phyloP scores from a whole-genome alignment of 768 basidiomycete species.

The Lactarius evosmus region DNA sequence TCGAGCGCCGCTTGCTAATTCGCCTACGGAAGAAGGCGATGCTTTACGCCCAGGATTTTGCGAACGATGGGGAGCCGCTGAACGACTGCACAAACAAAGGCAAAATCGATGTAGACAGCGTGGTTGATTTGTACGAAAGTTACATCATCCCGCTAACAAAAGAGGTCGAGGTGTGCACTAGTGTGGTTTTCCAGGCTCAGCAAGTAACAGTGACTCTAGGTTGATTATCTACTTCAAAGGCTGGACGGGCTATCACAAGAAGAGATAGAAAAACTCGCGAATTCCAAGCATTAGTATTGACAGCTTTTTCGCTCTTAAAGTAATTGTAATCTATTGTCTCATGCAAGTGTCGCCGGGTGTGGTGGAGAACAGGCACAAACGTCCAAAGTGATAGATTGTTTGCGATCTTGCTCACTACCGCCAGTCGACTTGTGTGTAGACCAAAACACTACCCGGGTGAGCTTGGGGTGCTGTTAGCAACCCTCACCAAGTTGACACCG shows the following conservation, averaged over 20 bases:
- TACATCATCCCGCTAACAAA: conserved; percentile 97
- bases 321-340: neutral
- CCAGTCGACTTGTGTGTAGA: too few relatives aligned
- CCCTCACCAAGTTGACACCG: too few relatives aligned
- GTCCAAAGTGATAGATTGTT: neutral
- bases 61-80: conserved; percentile 57
- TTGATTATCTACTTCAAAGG: conserved; percentile 91
- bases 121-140: conserved; percentile 90
- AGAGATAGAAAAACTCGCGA: conserved; percentile 66
- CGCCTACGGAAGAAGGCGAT: conserved; percentile 82
- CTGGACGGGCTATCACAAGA: conserved; percentile 80
- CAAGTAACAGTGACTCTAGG: conserved; percentile 44
- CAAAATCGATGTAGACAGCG: conserved; percentile 91
- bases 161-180: conserved; percentile 82
- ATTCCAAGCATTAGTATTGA: conserved; percentile 3
- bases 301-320: neutral
- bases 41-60: conserved; percentile 79
- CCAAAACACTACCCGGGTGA: too few relatives aligned
- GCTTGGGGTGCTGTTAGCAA: too few relatives aligned
- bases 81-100: conserved; percentile 37
- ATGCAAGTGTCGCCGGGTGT: neutral
- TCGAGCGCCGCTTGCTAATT: conserved; percentile 79
- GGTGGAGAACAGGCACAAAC: neutral
- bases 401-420: neutral
- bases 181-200: neutral